Evolutionary conservation across 106 monocot genomes (phyloP), one percentile per base, ranked within the genome.

Genomic region (Ottelia alismoides): DNA sequence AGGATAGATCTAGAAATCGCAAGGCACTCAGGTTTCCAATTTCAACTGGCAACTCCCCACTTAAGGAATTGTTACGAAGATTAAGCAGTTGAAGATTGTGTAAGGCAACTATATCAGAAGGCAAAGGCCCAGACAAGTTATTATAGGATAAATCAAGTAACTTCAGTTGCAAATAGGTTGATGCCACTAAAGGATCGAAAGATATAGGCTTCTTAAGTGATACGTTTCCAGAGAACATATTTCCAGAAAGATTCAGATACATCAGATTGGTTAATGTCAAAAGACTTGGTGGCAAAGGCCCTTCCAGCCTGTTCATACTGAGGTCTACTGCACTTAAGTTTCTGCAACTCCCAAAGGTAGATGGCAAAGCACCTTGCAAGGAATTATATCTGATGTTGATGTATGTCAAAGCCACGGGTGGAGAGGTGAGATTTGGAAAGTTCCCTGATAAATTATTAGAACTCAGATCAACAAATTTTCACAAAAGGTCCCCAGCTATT

Each of bases 81-180:
- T 70, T 67, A 21, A 96, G 70, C 44, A 74, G 64, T 60, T 69
- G 76, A 48, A 96, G 88, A 14, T 57, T 78, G 65, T 72, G 62
- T 52, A 96, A 48, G 59, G 63, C 76, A 71, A 78, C 54, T 22
- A 88, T 78, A 49, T 84, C 84, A 19, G 78, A 55, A 50, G 88
- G 76, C 58, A 96, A 55, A 28, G 67, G 30, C 23, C 84, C 94
- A 76, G 76, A 74, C 31, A 96, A 68, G 22, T 48, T 53, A 40
- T 96, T 96, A 55, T 52, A 49, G 53, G 84, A 96, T 30, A 96
- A 69, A 67, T 96, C 94, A 59, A 96, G 78, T 43, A 22, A 81
- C 66, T 76, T 72, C 23, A 96, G 65, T 45, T 65, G 84, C 55
- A 56, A 49, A 64, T 65, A 66, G 49, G 70, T 76, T 58, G 78